Base-by-base conservation (phyloP, 139 green algal genomes). In the Tetradesmus obliquus region DNA sequence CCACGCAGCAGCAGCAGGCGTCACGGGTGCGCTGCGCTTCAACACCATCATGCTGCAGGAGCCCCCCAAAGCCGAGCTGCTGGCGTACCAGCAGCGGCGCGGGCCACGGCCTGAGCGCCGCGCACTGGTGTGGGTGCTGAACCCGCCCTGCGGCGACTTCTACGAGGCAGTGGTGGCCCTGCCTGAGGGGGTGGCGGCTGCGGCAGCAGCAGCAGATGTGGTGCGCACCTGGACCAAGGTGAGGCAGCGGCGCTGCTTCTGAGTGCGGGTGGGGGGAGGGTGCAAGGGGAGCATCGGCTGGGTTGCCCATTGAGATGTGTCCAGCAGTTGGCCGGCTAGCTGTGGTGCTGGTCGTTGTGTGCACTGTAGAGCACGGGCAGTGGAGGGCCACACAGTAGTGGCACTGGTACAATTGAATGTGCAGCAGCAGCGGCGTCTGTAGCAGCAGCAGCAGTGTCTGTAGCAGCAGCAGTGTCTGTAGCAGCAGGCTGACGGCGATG, bases 141-240 rank as follows among this genome's bases (percentile, higher is more conserved):
- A 95, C 74, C 32, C 93, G 17, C 93, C 93, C 0, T 45, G 62
- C 17, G 55, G 84, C 13, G 60, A 69, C 1, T 87, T 96, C 6
- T 91, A 93, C 12, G 95, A 97, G 79, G 94, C 91, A 3, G 69
- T 95, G 17, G 87, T 97, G 45, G 88, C 91, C 4, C 92, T 97
- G 24, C 54, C 32, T 60, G 81, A 69, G 15, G 55, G 20, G 55
- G 13, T 45, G 62, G 86, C 90, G 17, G 88, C 22, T 83, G 13
- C 53, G 20, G 57, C 12, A 12, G 20, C 71, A 32, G 17, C 9
- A 9, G 62, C 45, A 9, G 88, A 92, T 15, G 54, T 51, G 0
- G 85, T 97, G n/a, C 24, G 90, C n/a, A 84, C 51, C 13, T 96
- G 94, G 94, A 91, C 86, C 15, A 54, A 94, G 92, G 94, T 95